Evolutionary conservation across 1,139 yeast species (phyloP), one percentile per base, ranked within the genome.

Genomic region (Yamadazyma oceani): DNA sequence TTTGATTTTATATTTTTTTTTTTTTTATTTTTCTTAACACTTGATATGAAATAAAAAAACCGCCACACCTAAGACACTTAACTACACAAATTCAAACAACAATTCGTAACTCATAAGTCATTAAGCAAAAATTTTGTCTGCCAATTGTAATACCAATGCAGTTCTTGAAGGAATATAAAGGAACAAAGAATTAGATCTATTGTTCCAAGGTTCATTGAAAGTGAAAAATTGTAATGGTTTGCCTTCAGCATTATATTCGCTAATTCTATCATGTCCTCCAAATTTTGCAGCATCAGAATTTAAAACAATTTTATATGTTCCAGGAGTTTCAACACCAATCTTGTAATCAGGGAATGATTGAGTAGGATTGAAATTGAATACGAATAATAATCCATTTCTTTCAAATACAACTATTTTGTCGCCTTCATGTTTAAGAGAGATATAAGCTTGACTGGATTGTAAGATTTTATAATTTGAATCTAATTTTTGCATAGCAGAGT

Each of bases 331-430:
- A 17, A 88, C 89, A 10, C 98, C 98, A 35, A 92, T 72, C 54
- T 95, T 78, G 64, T 89, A 92, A 60, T 88, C 96, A 5, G 88
- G 73, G 61, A 71, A 90, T 3, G 96, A 86, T 42, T 86, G 69
- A 0, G 85, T 77, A 26, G 95, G 92, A 58, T 92, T 89, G 69
- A 92, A 86, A 62, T 92, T 92, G 70, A 89, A 89, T 29, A 90
- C 73, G 56, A 90, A 92, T 37, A 92, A 57, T 23, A 87, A 72
- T 0, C 92, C 95, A 37, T 85, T 88, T 50, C 97, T 78, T 62
- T 92, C 97, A 64, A 82, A 92, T 0, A 80, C 96, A 45, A 92
- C 64, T 34, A 92, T 84, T 62, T 90, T 90, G 64, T 92, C 98
- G 26, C 73, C 73, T 51, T 90, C 96, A 57, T 92, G 81, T 57